Conservation (phyloP, 768 basidiomycete genomes). For the Strobilomyces dryophilus region DNA sequence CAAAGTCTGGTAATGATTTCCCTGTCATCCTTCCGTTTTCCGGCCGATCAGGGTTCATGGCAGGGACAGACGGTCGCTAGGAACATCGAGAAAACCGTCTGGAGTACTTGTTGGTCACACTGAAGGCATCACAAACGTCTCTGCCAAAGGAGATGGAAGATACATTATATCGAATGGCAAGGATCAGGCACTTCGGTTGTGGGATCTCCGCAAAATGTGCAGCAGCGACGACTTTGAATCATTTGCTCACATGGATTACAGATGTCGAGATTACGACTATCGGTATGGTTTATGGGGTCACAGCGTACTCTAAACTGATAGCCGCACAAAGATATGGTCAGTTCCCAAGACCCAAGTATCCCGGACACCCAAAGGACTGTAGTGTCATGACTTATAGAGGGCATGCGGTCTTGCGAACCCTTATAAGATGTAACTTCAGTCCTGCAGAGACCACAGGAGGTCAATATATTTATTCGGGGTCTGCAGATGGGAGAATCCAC, state of each 20-base stretch:
- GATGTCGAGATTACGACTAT: constrained; percentile 70
- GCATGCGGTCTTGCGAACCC: constrained; percentile 82
- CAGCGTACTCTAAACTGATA: constrained; percentile 7
- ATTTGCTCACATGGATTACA: constrained; percentile 48
- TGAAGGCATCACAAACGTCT: constrained; percentile 92
- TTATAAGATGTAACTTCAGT: constrained; percentile 96
- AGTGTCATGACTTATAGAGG: constrained; percentile 96
- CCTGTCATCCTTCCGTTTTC: not conserved
- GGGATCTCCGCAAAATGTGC: constrained; percentile 94
- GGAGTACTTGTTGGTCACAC: constrained; percentile 95
- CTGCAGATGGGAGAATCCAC: constrained; percentile 80
- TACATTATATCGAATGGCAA: constrained; percentile 96
- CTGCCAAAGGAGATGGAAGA: constrained; percentile 93
- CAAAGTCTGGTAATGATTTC: constrained; percentile 80
- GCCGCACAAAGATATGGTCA: constrained; percentile 45
- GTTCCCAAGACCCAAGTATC: constrained; percentile 59
- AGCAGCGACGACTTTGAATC: constrained; percentile 63
- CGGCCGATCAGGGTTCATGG: not conserved
- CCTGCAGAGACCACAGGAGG: constrained; percentile 88
- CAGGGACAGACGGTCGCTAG: constrained; percentile 52
- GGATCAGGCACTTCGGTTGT: constrained; percentile 86
- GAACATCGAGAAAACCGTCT: constrained; percentile 64
- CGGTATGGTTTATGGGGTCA: constrained; percentile 45
- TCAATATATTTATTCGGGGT: constrained; percentile 94
- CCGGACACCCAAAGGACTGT: constrained; percentile 82